Base-by-base conservation (phyloP, 176 grass and related monocot species). In the Musa itinerans region DNA sequence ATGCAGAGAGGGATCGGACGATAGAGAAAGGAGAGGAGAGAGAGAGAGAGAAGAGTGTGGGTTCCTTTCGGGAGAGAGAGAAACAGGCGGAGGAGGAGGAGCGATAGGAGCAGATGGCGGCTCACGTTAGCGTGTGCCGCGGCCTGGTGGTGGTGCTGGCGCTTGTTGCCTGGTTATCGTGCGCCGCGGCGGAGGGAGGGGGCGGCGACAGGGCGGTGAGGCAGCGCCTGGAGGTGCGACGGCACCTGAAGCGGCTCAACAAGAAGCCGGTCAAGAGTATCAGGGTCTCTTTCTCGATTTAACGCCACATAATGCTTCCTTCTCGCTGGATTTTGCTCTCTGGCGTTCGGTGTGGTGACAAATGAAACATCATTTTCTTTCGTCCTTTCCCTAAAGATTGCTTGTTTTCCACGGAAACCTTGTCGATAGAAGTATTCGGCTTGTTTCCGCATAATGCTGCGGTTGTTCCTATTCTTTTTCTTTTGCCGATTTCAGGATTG, bases 171-270 rank as follows among this genome's bases (percentile, higher is more conserved):
- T 58, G 14, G 2, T n/a, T 58, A 19, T 61, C 57, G 16, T 61
- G 57, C 57, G 57, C 15, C 14, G 57, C 57, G 19, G 67, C 14
- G 6, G 67, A 1, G 67, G 67, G 57, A 61, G 17, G 57, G 57
- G 57, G 57, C 15, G 8, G 57, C 34, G 4, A 6, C 7, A 9
- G 6, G 34, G 13, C 3, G 15, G 19, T 17, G 67, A 69, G 67
- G 67, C 67, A 69, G 67, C 34, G 67, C 15, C 67, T 69, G 67
- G 67, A 69, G 14, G 34, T 69, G 67, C 67, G 67, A 29, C 67
- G 67, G 16, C 67, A 69, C 67, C 67, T 69, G 67, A 69, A 69
- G 34, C 67, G 67, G 48, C 48, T 69, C 67, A 69, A 69, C 19
- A 69, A 69, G 10, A 34, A 34, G 15, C 34, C 67, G 14, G 34